A percentile compares a stretch with the other conserved stretches of the same genome.
Evolutionary conservation across 2,329 filamentous ascomycete species (phyloP).

Genomic region (Aspergillus fischeri): DNA sequence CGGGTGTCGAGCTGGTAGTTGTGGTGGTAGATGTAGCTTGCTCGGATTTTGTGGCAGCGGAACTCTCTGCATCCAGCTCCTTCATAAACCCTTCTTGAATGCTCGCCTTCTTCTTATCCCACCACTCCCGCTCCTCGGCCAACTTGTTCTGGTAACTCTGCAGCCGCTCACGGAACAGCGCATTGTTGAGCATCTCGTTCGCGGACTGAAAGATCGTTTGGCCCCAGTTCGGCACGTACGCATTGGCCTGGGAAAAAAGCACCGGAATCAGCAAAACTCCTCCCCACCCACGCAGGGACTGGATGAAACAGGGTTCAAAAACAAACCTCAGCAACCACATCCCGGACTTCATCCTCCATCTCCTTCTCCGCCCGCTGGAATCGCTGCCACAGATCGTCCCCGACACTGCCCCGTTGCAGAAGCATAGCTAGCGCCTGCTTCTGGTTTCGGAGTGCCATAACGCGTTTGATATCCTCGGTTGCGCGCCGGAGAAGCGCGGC

Average conservation of each 20-base stretch:
- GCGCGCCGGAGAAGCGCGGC: conserved; percentile 85
- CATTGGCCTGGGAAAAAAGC: conserved; percentile 63
- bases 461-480: conserved; percentile 85
- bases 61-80: conserved; percentile 57
- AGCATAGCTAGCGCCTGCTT: conserved; percentile 83
- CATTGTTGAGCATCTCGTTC: conserved; percentile 90
- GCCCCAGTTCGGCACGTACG: conserved; percentile 83
- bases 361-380: conserved; percentile 93
- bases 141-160: conserved; percentile 69
- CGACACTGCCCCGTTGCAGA: conserved; percentile 85
- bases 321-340: conserved; percentile 85
- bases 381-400: conserved; percentile 92
- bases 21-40: conserved; percentile 9
- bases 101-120: conserved; percentile 74
- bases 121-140: conserved; percentile 79
- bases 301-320: neutral
- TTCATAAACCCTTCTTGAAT: conserved; percentile 78
- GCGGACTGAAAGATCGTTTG: conserved; percentile 95
- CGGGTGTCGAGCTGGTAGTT: conserved; percentile 5
- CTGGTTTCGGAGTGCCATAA: conserved; percentile 80
- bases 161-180: conserved; percentile 67
- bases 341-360: conserved; percentile 91
- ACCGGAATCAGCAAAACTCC: neutral
- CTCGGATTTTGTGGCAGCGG: conserved; percentile 9
- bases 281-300: neutral